phyloP scores from a whole-genome alignment of 2,329 filamentous ascomycete genomes.

The Aaosphaeria pasadenensis region DNA sequence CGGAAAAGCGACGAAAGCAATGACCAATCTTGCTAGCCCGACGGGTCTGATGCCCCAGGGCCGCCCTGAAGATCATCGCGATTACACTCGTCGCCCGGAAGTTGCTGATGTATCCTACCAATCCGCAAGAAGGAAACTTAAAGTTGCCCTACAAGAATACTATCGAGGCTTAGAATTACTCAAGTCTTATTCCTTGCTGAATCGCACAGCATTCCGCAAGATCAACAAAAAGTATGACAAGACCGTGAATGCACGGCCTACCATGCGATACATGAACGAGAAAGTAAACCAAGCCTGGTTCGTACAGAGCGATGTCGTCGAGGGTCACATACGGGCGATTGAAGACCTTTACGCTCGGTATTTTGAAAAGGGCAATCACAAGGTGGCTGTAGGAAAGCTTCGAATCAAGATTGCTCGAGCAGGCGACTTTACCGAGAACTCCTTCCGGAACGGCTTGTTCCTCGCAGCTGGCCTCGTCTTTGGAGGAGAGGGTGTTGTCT shows the following conservation, averaged over 20 bases:
- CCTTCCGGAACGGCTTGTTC: constrained; percentile 56
- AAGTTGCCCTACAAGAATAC: constrained; percentile 86
- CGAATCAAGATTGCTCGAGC: constrained; percentile 64
- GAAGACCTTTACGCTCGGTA: constrained; percentile 94
- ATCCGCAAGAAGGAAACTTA: constrained; percentile 86
- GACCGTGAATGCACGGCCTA: constrained; percentile 72
- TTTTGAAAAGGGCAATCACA: constrained; percentile 90
- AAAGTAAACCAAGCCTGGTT: constrained; percentile 91
- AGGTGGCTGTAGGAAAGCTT: constrained; percentile 84
- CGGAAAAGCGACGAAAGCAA: constrained; percentile 54
- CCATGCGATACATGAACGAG: constrained; percentile 81
- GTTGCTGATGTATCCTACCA: constrained; percentile 70
- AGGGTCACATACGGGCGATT: constrained; percentile 73
- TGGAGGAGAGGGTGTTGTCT: constrained; percentile 43
- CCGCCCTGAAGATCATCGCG: constrained; percentile 33
- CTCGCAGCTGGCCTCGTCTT: constrained; percentile 43
- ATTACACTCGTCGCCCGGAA: constrained; percentile 41
- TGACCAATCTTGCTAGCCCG: constrained; percentile 36
- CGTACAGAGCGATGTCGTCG: constrained; percentile 81
- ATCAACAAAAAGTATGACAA: constrained; percentile 99
- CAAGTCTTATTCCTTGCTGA: constrained; percentile 86
- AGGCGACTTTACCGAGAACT: constrained; percentile 56
- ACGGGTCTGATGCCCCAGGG: constrained; percentile 39
- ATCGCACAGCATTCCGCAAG: constrained; percentile 91
- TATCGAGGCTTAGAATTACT: constrained; percentile 88